These are phyloP conservation scores for Flaveria floridana DNA, from an alignment of 140 eudicot genomes.

Conservation along the genomic window DNA sequence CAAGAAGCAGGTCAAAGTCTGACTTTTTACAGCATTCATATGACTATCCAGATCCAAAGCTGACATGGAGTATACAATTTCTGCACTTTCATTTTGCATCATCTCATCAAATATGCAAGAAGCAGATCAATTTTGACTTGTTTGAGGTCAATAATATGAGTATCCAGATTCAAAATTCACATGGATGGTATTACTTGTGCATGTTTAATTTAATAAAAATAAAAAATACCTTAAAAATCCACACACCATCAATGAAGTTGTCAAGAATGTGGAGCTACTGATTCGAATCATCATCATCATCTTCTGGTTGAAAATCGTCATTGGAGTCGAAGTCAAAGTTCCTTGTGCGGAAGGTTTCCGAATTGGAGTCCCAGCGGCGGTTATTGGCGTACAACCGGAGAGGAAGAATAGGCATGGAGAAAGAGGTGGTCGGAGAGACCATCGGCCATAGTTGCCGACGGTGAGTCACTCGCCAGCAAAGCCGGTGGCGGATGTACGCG, in stretches of 20 bases:
- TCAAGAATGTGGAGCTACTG: constrained; percentile 51
- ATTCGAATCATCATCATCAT: constrained; percentile 25
- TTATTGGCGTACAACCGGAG: constrained; percentile 20
- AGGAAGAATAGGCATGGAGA: constrained; percentile 9
- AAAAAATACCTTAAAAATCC: constrained; percentile 65
- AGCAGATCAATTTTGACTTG: no score
- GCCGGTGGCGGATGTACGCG: constrained; percentile 30
- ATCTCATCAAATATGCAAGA: background rate
- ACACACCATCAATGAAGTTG: constrained; percentile 61
- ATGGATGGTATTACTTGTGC: no score
- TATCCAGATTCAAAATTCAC: no score
- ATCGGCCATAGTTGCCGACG: constrained; percentile 21
- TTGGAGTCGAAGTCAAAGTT: constrained; percentile 37
- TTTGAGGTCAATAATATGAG: no score
- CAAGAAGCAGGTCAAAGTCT: background rate
- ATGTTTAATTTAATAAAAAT: no score
- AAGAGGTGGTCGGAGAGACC: constrained; percentile 12
- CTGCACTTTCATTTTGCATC: background rate
- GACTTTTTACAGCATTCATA: background rate
- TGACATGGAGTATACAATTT: constrained; percentile 38
- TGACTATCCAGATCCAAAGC: background rate
- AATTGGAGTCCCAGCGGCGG: constrained; percentile 34
- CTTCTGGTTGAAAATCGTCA: constrained; percentile 17
- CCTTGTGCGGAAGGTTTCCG: constrained; percentile 50
- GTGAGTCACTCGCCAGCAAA: constrained; percentile 13